Conservation (phyloP, 2,329 filamentous ascomycete species). For the Venturia aucupariae region DNA sequence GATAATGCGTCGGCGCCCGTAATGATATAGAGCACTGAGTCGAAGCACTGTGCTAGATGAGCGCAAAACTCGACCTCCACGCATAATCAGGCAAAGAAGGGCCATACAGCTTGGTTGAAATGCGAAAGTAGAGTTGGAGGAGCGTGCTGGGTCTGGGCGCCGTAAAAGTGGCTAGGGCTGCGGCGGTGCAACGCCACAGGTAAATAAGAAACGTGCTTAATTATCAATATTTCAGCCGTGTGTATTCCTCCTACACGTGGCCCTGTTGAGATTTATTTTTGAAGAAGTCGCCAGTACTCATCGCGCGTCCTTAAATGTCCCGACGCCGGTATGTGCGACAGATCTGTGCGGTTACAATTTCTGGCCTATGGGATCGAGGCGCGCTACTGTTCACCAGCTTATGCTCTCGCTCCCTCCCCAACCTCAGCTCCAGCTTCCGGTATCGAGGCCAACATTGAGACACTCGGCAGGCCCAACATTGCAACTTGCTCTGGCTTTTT, state of each 20-base stretch:
- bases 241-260: neutral
- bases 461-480: constrained; percentile 7
- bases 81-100: too few relatives aligned
- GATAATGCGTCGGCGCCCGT: too few relatives aligned
- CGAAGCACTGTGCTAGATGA: too few relatives aligned
- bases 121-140: too few relatives aligned
- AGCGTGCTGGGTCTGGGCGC: too few relatives aligned
- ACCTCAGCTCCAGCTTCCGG: neutral
- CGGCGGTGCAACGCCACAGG: too few relatives aligned
- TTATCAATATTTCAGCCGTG: neutral
- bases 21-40: too few relatives aligned
- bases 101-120: too few relatives aligned
- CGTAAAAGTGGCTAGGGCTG: too few relatives aligned
- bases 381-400: neutral
- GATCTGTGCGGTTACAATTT: neutral
- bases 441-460: neutral
- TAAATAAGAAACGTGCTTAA: too few relatives aligned
- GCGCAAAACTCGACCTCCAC: too few relatives aligned
- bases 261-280: neutral
- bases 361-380: neutral
- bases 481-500: constrained; percentile 62
- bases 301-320: neutral
- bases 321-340: neutral
- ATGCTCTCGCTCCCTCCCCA: neutral
- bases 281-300: too few relatives aligned